These are phyloP conservation scores for Hymenoscyphus fructigenus DNA, from an alignment of 2,329 filamentous ascomycete genomes.

Conservation along the genomic window DNA sequence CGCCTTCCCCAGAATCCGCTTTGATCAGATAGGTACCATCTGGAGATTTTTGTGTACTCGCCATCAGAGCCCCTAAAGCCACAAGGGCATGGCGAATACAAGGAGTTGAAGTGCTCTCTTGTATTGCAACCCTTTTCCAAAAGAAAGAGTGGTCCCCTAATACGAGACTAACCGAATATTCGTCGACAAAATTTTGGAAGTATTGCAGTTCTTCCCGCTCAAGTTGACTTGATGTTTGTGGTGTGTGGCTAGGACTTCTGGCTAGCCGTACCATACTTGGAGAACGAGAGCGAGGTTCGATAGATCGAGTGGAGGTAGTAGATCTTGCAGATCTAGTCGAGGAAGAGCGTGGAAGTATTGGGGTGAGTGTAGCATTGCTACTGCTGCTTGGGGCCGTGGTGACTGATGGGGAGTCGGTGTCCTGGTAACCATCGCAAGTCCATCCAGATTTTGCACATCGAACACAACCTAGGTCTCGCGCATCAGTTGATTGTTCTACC, in stretches of 20 bases:
- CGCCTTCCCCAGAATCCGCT: constrained; percentile 20
- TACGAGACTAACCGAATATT: constrained; percentile 19
- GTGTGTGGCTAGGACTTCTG: constrained; percentile 5
- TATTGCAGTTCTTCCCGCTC: constrained; percentile 26
- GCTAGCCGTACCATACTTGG: constrained; percentile 9
- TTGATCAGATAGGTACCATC: constrained; percentile 19
- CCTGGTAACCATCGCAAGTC: constrained; percentile 33
- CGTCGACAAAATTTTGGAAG: constrained; percentile 29
- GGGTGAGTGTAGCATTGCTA: constrained; percentile 3
- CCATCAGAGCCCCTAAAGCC: constrained; percentile 28
- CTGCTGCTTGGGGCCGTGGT: not conserved
- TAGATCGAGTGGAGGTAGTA: not conserved
- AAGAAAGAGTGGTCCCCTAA: constrained; percentile 51
- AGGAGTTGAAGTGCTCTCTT: constrained; percentile 20
- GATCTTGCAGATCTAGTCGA: constrained; percentile 6
- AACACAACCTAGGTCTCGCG: constrained; percentile 17
- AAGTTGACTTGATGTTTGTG: constrained; percentile 10
- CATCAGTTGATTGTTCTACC: not conserved
- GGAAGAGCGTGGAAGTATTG: constrained; percentile 15
- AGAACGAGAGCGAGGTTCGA: constrained; percentile 18
- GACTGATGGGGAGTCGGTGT: not conserved
- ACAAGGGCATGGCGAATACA: constrained; percentile 32
- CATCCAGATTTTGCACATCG: constrained; percentile 32
- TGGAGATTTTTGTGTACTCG: constrained; percentile 17
- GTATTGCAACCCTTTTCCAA: constrained; percentile 27